Percentiles rank a stretch among this genome's conserved stretches.
Conservation (phyloP, 768 basidiomycete species). For the Mycena epipterygia region DNA sequence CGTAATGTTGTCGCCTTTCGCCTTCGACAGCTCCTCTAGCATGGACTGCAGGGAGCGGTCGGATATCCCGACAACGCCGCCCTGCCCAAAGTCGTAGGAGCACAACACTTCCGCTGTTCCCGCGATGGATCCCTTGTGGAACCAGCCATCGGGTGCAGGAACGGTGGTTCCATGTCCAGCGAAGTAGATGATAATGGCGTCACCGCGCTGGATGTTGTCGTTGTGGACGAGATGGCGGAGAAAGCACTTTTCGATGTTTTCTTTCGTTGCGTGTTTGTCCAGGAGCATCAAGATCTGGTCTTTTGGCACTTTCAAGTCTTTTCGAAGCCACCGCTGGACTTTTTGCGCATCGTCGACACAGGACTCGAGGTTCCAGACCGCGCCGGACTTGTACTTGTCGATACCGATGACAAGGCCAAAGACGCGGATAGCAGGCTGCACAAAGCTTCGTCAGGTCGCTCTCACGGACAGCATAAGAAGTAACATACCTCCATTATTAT, state of each 20-base stretch:
- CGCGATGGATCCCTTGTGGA: slow-evolving; percentile 52
- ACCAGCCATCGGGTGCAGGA: slow-evolving; percentile 73
- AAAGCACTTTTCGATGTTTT: slow-evolving; percentile 71
- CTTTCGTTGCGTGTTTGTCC: slow-evolving; percentile 72
- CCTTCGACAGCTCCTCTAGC: slow-evolving; percentile 65
- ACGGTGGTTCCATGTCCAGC: slow-evolving; percentile 80
- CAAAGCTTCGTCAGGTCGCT: background rate
- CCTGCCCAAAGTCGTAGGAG: slow-evolving; percentile 75
- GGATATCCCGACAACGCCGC: slow-evolving; percentile 70
- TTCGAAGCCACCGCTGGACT: slow-evolving; percentile 68
- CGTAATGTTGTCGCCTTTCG: slow-evolving; percentile 80
- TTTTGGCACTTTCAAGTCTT: slow-evolving; percentile 70
- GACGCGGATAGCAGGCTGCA: slow-evolving; percentile 60
- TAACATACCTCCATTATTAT: slow-evolving; percentile 31
- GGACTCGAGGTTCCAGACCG: slow-evolving; percentile 74
- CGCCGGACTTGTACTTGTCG: slow-evolving; percentile 75
- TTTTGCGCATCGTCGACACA: slow-evolving; percentile 75
- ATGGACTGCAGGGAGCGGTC: slow-evolving; percentile 76
- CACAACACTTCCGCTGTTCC: slow-evolving; percentile 70
- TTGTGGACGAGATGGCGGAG: slow-evolving; percentile 76
- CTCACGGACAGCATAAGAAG: background rate
- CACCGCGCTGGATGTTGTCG: slow-evolving; percentile 67
- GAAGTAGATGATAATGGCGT: slow-evolving; percentile 78
- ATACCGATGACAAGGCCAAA: slow-evolving; percentile 80
- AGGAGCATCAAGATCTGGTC: slow-evolving; percentile 69